These are phyloP conservation scores for Nicotiana tabacum DNA, from an alignment of 257 asterid genomes.

Conservation along the genomic window DNA sequence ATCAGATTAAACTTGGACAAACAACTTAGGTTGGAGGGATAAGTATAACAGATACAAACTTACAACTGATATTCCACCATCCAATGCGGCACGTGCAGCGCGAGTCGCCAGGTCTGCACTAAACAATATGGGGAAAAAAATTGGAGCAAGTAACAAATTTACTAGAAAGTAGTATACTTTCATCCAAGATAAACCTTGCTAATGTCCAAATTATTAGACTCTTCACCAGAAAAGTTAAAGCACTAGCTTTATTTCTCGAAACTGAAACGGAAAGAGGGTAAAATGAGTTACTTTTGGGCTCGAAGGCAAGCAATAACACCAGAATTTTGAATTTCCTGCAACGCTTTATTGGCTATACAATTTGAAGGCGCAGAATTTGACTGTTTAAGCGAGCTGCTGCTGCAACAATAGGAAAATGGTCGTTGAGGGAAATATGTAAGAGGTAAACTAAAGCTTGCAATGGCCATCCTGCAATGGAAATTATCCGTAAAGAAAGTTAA, in stretches of 20 bases:
- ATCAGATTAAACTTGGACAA: not conserved
- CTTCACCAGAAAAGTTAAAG: not conserved
- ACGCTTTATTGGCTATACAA: constrained; percentile 35
- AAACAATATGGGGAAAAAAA: constrained; percentile 13
- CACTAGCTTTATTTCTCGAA: not conserved
- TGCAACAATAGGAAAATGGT: not conserved
- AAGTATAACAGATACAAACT: constrained; percentile 19
- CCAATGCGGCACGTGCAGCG: constrained; percentile 76
- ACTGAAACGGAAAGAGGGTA: not conserved
- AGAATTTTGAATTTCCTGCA: constrained; percentile 51
- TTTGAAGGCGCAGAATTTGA: not conserved
- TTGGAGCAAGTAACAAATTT: not conserved
- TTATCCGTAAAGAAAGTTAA: too few species aligned
- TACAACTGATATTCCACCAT: constrained; percentile 69
- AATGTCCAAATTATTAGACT: not conserved
- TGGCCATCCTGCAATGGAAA: not conserved
- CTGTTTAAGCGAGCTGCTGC: not conserved
- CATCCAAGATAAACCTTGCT: not conserved
- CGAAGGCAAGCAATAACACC: constrained; percentile 85
- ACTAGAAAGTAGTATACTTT: not conserved
- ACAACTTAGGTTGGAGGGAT: not conserved
- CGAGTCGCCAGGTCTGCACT: constrained; percentile 75
- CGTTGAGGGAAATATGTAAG: not conserved
- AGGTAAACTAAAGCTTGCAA: constrained; percentile 9
- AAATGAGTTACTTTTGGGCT: constrained; percentile 44